These are phyloP conservation scores for Caryopteris hybrid DNA, from an alignment of 305 asterid species.

Conservation along the genomic window DNA sequence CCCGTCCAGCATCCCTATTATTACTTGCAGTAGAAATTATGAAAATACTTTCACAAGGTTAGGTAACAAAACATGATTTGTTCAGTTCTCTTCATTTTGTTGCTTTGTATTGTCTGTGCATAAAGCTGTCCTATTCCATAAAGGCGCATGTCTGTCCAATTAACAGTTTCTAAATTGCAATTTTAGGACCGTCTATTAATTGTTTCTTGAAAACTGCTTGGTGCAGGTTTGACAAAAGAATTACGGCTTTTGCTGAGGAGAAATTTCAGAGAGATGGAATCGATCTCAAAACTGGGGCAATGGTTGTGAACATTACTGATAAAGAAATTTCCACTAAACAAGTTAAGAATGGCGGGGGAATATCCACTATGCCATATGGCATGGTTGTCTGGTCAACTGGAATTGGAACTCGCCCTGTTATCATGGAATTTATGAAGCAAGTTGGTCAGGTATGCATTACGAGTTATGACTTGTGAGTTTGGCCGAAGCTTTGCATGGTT, in stretches of 20 bases:
- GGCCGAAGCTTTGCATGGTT: not conserved
- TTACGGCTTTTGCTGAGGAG: slow-evolving; percentile 91
- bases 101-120: not conserved
- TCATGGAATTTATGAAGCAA: slow-evolving; percentile 80
- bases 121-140: not conserved
- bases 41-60: not conserved
- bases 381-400: slow-evolving; percentile 99
- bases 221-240: slow-evolving; percentile 96
- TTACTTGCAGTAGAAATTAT: not conserved
- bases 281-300: slow-evolving; percentile 80
- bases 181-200: not conserved
- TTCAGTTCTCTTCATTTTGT: not conserved
- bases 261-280: slow-evolving; percentile 90
- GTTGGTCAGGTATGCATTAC: slow-evolving; percentile 74
- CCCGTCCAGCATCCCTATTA: no score
- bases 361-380: slow-evolving; percentile 78
- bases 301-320: slow-evolving; percentile 86
- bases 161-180: not conserved
- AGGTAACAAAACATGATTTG: not conserved
- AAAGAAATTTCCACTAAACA: slow-evolving; percentile 79
- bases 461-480: no score
- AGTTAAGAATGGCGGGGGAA: slow-evolving; percentile 62
- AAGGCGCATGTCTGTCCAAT: not conserved
- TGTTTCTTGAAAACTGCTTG: slow-evolving; percentile 23
- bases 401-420: slow-evolving; percentile 91